Evolutionary conservation across 106 monocot species (phyloP).

Genomic region (Dendrobium officinale): DNA sequence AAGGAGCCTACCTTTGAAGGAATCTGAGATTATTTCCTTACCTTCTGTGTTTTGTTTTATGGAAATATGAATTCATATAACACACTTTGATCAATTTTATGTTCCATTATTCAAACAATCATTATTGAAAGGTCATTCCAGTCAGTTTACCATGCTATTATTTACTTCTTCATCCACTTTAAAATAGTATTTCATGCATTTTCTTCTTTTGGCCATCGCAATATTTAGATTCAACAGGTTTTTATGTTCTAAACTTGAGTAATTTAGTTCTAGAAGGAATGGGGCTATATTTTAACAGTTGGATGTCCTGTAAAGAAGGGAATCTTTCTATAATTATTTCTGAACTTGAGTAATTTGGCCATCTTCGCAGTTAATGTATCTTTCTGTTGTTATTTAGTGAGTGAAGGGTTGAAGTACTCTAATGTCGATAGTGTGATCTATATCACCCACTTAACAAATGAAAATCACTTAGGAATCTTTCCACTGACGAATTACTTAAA

Average conservation of each 20-base stretch:
- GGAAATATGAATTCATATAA: not conserved
- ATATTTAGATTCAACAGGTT: not conserved
- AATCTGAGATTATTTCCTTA: constrained; percentile 13
- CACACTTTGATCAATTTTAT: not conserved
- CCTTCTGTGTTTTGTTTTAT: not conserved
- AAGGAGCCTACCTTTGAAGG: constrained; percentile 83
- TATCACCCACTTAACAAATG: too few relatives aligned
- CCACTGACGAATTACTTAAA: too few relatives aligned
- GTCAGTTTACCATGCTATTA: not conserved
- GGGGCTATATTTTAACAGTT: not conserved
- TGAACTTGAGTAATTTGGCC: too few relatives aligned
- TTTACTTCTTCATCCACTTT: not conserved
- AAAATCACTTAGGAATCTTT: too few relatives aligned
- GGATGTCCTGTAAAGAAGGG: not conserved
- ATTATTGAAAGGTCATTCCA: not conserved
- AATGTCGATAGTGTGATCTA: too few relatives aligned
- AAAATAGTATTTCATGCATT: not conserved
- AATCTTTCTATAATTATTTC: not conserved
- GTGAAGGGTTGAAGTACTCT: too few relatives aligned
- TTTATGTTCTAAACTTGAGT: not conserved
- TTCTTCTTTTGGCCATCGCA: not conserved
- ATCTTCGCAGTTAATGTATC: too few relatives aligned
- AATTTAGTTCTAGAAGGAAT: not conserved
- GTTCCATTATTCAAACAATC: not conserved
- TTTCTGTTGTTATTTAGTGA: too few relatives aligned